Evolutionary conservation across 2,329 filamentous ascomycete species (phyloP).

Genomic region (Trichoderma atrobrunneum): DNA sequence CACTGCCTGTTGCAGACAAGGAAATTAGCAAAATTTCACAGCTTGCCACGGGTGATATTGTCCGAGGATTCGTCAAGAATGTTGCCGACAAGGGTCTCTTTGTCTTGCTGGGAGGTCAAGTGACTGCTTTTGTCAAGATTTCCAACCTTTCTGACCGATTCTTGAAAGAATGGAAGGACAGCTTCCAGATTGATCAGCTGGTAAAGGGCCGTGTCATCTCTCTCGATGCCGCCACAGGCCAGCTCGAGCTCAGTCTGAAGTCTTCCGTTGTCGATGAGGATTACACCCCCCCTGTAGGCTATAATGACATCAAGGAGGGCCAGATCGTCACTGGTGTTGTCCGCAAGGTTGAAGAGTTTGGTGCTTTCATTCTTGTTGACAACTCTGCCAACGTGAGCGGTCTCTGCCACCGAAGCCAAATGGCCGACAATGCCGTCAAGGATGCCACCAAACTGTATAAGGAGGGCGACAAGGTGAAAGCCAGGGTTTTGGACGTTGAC

Average conservation of each 20-base stretch:
- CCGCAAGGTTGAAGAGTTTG: slow-evolving; percentile 90
- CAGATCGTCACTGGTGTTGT: slow-evolving; percentile 87
- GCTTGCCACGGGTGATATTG: slow-evolving; percentile 70
- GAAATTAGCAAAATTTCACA: slow-evolving; percentile 72
- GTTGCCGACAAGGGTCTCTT: slow-evolving; percentile 88
- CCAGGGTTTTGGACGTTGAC: slow-evolving; percentile 79
- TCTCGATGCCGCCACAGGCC: slow-evolving; percentile 65
- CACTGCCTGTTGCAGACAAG: slow-evolving; percentile 73
- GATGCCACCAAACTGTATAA: slow-evolving; percentile 89
- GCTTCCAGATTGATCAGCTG: slow-evolving; percentile 84
- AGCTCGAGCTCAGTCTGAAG: slow-evolving; percentile 84
- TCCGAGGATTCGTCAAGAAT: slow-evolving; percentile 90
- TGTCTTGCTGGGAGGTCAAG: slow-evolving; percentile 74
- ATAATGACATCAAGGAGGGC: slow-evolving; percentile 73
- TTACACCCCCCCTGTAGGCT: slow-evolving; percentile 69
- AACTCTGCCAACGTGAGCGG: slow-evolving; percentile 86
- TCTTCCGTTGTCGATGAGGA: slow-evolving; percentile 76
- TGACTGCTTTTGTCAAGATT: slow-evolving; percentile 81
- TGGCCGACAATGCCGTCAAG: slow-evolving; percentile 78
- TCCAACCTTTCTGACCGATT: slow-evolving; percentile 86
- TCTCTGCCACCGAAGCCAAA: slow-evolving; percentile 86
- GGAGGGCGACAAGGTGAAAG: slow-evolving; percentile 91
- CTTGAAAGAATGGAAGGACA: slow-evolving; percentile 92
- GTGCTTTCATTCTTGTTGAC: slow-evolving; percentile 89
- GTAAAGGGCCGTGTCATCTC: slow-evolving; percentile 81